Base-by-base conservation (phyloP, 352 stramenopile genomes). In the Phytophthora sansomeana region DNA sequence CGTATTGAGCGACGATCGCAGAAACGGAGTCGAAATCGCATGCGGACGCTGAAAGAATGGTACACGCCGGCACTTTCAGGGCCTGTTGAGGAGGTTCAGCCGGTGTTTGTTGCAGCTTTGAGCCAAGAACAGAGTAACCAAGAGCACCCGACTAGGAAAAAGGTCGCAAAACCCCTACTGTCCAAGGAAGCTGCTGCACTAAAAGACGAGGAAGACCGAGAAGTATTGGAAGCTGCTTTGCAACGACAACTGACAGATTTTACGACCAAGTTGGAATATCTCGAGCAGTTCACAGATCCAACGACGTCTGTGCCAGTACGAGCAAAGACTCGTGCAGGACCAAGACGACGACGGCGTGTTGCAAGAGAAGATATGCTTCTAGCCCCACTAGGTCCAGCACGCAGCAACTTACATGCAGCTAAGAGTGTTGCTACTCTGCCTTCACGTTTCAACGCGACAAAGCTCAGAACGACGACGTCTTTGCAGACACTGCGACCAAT, bases 11-110 rank as follows among this genome's bases (percentile, higher is more conserved):
- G 42, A 10, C 56, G 73, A 11, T 63, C 54, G 3, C 73, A 80
- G 32, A 83, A 81, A 56, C 76, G 70, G 17, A 83, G 58, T 55
- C 67, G 67, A 16, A 60, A 86, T 50, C 64, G 63, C 0, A 80
- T 92, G 69, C 50, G 73, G 7, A 56, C 53, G 1, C 56, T 90
- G 26, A 62, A 85, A n/a, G 65, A 72, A 44, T 92, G 81, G 83
- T 92, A 90, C 33, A 61, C 63, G 2, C 50, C 74, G 16, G 44
- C 57, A 1, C 63, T 39, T 30, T 63, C 52, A 26, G 55, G 41
- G 5, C 48, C 44, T 5, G 35, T 42, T 0, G 48, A 73, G 2
- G 77, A 90, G 50, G 73, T 91, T 33, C 63, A 77, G 35, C 75
- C 80, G 14, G 54, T 85, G 0, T 90, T 91, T 38, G 59, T 55